Evolutionary conservation across 108 stramenopile species (phyloP), one percentile per base, ranked within the genome.

Genomic region (Craspedostauros australis): DNA sequence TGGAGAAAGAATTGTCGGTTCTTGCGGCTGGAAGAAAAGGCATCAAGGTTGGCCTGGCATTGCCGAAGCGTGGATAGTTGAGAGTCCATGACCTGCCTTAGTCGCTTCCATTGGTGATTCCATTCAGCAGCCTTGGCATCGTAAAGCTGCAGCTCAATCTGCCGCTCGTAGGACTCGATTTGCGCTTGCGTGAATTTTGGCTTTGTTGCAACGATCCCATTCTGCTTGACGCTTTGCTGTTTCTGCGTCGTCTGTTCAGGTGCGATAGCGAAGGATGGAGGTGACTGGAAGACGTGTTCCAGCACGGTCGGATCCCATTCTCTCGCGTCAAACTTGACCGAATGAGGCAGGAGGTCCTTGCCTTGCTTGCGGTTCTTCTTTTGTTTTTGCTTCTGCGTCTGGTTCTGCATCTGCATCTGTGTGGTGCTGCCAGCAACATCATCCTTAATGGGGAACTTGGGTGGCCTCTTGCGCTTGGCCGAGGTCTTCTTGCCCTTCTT

Each of bases 161-260:
- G n/a, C n/a, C n/a, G n/a, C n/a, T n/a, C n/a, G n/a, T n/a, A n/a
- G n/a, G n/a, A n/a, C n/a, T n/a, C n/a, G 60, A 32, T 73, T 38
- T 15, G 72, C 50, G 36, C 50, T 60, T 40, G 23, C 14, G 22
- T 31, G n/a, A n/a, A n/a, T n/a, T n/a, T n/a, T n/a, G n/a, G n/a
- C n/a, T n/a, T n/a, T n/a, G n/a, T 45, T 37, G 77, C 54, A 27
- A 66, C 73, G 37, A 73, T 79, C 39, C 66, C 5, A 74, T 25
- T 12, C 48, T 50, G 19, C 21, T 18, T 20, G 48, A 27, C 3
- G 29, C 28, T 12, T 19, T 2, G 26, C 41, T 37, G 5, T 53
- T 46, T 20, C 4, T 4, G 11, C 34, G 9, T 9, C 11, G 34
- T 9, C 14, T 36, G 34, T 14, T 36, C 14, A 14, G 34, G 14